Evolutionary conservation across 495 filamentous ascomycete genomes (phyloP), one percentile per base, ranked within the genome.

Genomic region (Durotheca rogersii): DNA sequence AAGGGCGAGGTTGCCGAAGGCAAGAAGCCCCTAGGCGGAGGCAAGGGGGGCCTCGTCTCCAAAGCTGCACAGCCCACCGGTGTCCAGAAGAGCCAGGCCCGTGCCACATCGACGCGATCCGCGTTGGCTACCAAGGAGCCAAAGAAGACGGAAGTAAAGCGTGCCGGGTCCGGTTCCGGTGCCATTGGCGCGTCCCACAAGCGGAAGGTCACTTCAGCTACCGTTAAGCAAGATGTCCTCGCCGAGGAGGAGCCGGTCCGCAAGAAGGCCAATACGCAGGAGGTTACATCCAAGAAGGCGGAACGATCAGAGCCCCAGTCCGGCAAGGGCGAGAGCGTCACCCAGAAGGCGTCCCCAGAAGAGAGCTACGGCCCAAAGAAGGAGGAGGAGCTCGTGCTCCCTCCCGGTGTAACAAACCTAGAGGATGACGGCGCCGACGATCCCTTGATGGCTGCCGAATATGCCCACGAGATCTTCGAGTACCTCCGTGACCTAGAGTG

Each of bases 401-500:
- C 74, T 2, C 73, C 74, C 9, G 76, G 67, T 23, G 80, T 87
- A 34, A 68, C 76, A 35, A 80, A 90, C 52, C 78, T 96, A 29
- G 93, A 97, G 61, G 74, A 72, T 21, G 91, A 97, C 63, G 93
- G 97, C 66, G 50, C 85, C 29, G 89, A 94, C 53, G 93, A 98
- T 62, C 94, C 93, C 11, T 73, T 95, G 58, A 97, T 97, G 92
- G 94, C 91, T 31, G 89, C 94, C 23, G 93, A 98, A 65, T 98
- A 98, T 65, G 93, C 95, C 25, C 83, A 83, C 30, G 93, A 98
- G 69, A 97, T 98, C 61, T 97, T 98, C 69, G 92, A 97, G 32
- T 96, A 98, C 67, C 81, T 97, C 56, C 84, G 81, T 56, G 84
- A 93, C 46, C 81, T 98, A 7, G 93, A 98, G 69, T 71, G 83